These are phyloP conservation scores for Nemania sp. DNA, from an alignment of 2,329 filamentous ascomycete species.

Conservation along the genomic window DNA sequence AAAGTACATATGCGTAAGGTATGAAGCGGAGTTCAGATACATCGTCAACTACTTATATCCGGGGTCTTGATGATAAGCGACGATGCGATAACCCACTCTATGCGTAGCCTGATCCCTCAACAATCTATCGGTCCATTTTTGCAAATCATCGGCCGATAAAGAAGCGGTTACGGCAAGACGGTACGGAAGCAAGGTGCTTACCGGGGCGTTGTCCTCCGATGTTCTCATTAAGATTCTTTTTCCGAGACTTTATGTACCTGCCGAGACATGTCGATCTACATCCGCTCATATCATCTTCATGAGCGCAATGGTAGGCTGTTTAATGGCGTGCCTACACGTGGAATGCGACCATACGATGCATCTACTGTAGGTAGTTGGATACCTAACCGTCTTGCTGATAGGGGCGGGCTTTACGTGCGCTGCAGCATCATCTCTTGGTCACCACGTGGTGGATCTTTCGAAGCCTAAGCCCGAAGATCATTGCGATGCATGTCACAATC, in stretches of 20 bases:
- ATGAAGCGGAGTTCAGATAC: slow-evolving; percentile 13
- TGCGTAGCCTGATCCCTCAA: neutral
- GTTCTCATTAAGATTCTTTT: slow-evolving; percentile 22
- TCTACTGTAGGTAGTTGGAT: neutral
- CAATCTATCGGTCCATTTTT: slow-evolving; percentile 22
- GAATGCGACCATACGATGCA: slow-evolving; percentile 8
- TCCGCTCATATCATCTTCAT: slow-evolving; percentile 2
- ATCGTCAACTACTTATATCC: slow-evolving; percentile 2
- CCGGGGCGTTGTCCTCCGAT: slow-evolving; percentile 32
- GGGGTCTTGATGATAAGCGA: slow-evolving; percentile 18
- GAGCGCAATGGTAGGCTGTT: slow-evolving; percentile 19
- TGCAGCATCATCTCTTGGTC: slow-evolving; percentile 22
- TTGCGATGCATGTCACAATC: slow-evolving; percentile 16
- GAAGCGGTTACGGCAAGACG: slow-evolving; percentile 26
- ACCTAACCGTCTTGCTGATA: neutral
- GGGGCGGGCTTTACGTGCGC: slow-evolving; percentile 22
- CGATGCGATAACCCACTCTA: slow-evolving; percentile 14
- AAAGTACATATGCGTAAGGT: neutral
- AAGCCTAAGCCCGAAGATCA: slow-evolving; percentile 18
- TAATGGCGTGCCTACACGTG: slow-evolving; percentile 11
- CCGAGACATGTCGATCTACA: slow-evolving; percentile 3
- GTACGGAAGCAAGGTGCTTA: slow-evolving; percentile 18
- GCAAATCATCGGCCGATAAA: slow-evolving; percentile 13
- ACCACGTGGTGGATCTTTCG: slow-evolving; percentile 32
- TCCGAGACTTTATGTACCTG: slow-evolving; percentile 8